Evolutionary conservation across 345 rosid genomes (phyloP), one percentile per base, ranked within the genome.

Genomic region (Aegle marmelos): DNA sequence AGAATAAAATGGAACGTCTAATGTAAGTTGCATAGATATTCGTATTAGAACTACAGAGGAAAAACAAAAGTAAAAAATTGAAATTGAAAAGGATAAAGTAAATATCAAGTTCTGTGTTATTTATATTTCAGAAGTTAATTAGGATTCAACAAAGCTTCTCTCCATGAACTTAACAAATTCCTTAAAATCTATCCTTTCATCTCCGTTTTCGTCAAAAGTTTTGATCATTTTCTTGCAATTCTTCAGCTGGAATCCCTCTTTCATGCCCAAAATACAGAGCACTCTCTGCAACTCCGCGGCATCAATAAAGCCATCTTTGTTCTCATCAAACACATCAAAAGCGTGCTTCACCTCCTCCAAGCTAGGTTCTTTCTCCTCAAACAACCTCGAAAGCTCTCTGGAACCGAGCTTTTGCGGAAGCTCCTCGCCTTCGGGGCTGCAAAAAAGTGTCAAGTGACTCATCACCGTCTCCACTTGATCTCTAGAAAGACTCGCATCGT

Each of bases 161-260:
- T 91, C 97, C 94, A 94, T 90, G 77, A 93, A 80, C 78, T 86
- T 90, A 10, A 88, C 86, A 83, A 94, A 94, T 75, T 94, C 97
- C 37, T 79, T 65, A 41, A 94, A 93, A 78, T 90, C 95, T 16
- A 94, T 89, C 67, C 82, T 88, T 68, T 88, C 93, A 39, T 91
- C 94, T 71, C 83, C 82, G 39, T 88, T 88, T 68, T 81, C 87
- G 63, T 94, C 90, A n/a, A 76, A 88, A n/a, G 68, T 79, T 79
- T 72, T 73, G 78, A 93, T 94, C 97, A 94, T 93, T 78, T 72
- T 87, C 76, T 65, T 81, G 83, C 98, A 94, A 30, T 82, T 87
- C 60, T 82, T 85, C 74, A 85, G 71, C 78, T 82, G 75, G 71
- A 69, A 74, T 63, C 87, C 93, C 79, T 88, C 85, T 67, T 76